Percentiles rank a stretch among this genome's conserved stretches.
Evolutionary conservation across 129 eudicot genomes (phyloP).

Genomic region (Silybum marianum): DNA sequence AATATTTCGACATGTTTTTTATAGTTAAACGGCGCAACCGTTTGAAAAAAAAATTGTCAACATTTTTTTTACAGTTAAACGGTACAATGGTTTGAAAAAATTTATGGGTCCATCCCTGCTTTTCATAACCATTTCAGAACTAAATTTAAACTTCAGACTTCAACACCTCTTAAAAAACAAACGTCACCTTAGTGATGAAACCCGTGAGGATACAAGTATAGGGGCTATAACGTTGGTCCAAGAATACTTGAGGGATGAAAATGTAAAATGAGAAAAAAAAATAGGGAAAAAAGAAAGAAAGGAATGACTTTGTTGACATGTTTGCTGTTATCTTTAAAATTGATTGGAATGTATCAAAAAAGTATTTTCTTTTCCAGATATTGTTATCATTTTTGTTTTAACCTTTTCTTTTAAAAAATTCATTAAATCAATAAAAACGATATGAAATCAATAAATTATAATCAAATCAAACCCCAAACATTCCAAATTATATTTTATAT

Average conservation of each 20-base stretch:
- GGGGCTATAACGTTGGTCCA: slow-evolving; percentile 12
- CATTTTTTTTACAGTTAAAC: no score
- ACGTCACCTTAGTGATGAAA: no score
- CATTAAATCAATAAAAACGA: neutral
- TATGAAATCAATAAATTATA: neutral
- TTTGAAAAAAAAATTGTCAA: no score
- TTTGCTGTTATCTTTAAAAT: slow-evolving; percentile 41
- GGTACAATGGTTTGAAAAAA: no score
- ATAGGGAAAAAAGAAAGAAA: slow-evolving; percentile 7
- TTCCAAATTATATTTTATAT: neutral
- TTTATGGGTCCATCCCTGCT: no score
- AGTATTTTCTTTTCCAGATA: slow-evolving; percentile 37
- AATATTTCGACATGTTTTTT: no score
- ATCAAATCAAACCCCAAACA: neutral
- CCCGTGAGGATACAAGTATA: neutral
- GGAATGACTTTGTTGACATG: slow-evolving; percentile 40
- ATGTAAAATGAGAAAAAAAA: slow-evolving; percentile 3
- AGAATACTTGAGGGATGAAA: slow-evolving; percentile 2
- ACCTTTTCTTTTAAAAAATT: slow-evolving; percentile 18
- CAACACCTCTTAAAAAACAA: no score
- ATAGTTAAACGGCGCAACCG: no score
- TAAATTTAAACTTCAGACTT: no score
- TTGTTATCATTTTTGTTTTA: slow-evolving; percentile 22
- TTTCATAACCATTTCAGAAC: no score
- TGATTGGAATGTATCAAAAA: slow-evolving; percentile 43